Base-by-base conservation (phyloP, 345 rosid species). In the Eucalyptus fibrosa region DNA sequence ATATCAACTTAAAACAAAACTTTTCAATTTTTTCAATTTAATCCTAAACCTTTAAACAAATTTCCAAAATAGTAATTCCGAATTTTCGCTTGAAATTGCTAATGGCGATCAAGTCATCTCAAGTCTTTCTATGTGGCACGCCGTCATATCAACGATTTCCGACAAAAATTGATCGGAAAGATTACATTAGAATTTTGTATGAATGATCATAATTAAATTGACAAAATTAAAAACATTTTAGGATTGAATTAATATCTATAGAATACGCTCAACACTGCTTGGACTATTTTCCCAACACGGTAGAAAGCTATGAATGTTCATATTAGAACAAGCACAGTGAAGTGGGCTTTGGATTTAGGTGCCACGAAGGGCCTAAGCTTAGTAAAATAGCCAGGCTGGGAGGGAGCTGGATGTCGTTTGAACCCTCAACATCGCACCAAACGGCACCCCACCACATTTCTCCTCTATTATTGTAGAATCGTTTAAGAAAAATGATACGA, bases 161-260 rank as follows among this genome's bases (percentile, higher is more conserved):
- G 2, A 19, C 23, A 1, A 17, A 8, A 32, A 32, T 69, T 69
- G 3, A 3, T 5, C 0, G 24, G 12, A 18, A 34, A 5, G 3
- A 32, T 10, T 5, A 19, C 9, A 34, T 34, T 34, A 11, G 1
- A 34, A 69, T 69, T 53, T 53, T 53, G 24, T 19, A 19, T 53
- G 10, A 53, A 53, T 3, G 2, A 7, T n/a, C 3, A 67, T 1
- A 10, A 62, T 3, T 7, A 62, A 62, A 32, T 67, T 15, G 40
- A 18, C 6, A 69, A 69, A 34, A 19, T 34, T 3, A 1, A 69
- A 69, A 32, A 67, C 4, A 32, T 9, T 67, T 8, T 8, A 1
- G 2, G 21, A 30, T 2, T 6, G 17, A 67, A 67, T 32, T 17
- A 18, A 4, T 8, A 32, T 16, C 5, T 8, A 18, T 17, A 16